Evolutionary conservation across 805 yeast genomes (phyloP).

Genomic region (Debaryomyces hansenii): DNA sequence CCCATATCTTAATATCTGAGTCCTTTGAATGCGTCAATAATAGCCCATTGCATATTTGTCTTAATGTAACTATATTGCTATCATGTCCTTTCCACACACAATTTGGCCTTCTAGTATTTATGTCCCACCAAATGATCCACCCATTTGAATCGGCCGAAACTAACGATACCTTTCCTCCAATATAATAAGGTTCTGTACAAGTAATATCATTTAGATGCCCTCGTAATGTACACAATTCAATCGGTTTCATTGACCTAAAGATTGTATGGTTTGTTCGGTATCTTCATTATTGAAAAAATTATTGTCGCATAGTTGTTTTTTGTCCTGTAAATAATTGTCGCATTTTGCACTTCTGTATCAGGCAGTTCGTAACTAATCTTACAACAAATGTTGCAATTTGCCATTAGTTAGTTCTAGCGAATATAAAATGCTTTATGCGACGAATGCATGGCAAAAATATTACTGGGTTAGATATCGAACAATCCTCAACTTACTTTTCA

Average conservation of each 20-base stretch:
- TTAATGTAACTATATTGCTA: constrained; percentile 48
- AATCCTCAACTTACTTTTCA: no score
- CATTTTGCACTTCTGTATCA: no score
- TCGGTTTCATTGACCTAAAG: background rate
- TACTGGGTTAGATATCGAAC: no score
- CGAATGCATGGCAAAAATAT: no score
- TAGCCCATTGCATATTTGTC: constrained; percentile 17
- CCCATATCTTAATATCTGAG: constrained; percentile 52
- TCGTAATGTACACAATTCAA: constrained; percentile 17
- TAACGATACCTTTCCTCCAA: constrained; percentile 20
- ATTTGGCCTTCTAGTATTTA: constrained; percentile 54
- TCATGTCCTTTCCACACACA: constrained; percentile 62
- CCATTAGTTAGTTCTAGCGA: no score
- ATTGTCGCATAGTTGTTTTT: no score
- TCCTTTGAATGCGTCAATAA: constrained; percentile 70
- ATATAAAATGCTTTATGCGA: no score
- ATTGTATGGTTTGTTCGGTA: background rate
- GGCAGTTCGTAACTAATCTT: no score
- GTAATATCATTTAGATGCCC: constrained; percentile 19
- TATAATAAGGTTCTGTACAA: constrained; percentile 5
- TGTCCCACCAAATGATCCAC: constrained; percentile 63
- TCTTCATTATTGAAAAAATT: no score
- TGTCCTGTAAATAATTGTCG: no score
- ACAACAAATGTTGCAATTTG: no score
- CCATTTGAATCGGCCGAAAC: constrained; percentile 66